Percentiles rank a stretch among this genome's conserved stretches.
Conservation (phyloP, 768 basidiomycete species). For the Agaricus subrufescens region DNA sequence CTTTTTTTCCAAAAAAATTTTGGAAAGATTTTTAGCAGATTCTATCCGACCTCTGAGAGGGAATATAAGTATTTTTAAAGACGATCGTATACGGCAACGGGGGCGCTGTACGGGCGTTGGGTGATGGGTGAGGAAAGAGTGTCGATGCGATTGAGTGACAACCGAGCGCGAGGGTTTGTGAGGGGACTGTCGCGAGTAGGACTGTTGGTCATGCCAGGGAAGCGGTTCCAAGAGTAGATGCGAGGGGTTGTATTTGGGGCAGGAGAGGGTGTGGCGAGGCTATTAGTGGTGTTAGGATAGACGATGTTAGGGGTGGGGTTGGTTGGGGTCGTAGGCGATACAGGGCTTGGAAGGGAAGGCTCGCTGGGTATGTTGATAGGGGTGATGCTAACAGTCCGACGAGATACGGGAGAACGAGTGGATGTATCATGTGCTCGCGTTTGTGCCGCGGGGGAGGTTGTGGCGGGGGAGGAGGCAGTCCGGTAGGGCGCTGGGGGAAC, state of each 20-base stretch:
- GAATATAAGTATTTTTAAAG: constrained; percentile 3
- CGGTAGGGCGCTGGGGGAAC: constrained; percentile 17
- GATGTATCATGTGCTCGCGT: constrained; percentile 10
- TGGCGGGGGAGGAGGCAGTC: constrained; percentile 17
- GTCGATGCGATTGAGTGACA: constrained; percentile 53
- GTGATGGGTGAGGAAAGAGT: constrained; percentile 10
- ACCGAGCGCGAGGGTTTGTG: constrained; percentile 53
- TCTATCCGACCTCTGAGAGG: not conserved
- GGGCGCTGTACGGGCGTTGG: constrained; percentile 15
- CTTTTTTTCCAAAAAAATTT: constrained; percentile 1
- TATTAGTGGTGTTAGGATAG: constrained; percentile 18
- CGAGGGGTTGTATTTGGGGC: constrained; percentile 53
- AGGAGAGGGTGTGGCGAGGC: constrained; percentile 43
- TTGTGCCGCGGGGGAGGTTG: constrained; percentile 15
- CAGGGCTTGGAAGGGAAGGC: constrained; percentile 25
- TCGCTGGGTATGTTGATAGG: constrained; percentile 29
- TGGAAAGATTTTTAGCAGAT: not conserved
- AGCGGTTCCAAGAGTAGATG: constrained; percentile 47
- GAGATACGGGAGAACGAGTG: constrained; percentile 18
- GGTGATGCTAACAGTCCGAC: constrained; percentile 28
- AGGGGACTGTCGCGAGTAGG: constrained; percentile 43
- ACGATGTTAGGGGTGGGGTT: constrained; percentile 21
- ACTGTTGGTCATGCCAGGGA: constrained; percentile 25
- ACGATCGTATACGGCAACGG: constrained; percentile 35
- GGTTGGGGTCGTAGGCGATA: constrained; percentile 21